phyloP scores from a whole-genome alignment of 495 filamentous ascomycete genomes.

The Hyaloscypha bicolor region DNA sequence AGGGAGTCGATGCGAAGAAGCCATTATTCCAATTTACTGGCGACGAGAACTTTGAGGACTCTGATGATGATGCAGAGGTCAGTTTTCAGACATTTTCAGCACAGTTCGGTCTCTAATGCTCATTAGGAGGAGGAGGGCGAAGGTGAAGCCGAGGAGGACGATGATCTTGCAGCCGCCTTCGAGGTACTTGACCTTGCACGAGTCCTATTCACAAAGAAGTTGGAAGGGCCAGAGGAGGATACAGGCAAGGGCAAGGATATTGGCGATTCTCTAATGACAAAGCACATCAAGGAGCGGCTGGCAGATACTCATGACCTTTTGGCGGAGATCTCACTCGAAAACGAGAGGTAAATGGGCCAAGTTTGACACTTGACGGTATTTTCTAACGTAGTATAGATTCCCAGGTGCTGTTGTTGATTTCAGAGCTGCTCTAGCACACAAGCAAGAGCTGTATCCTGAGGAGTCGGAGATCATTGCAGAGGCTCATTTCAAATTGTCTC shows the following conservation, averaged over 20 bases:
- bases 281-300: constrained; percentile 76
- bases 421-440: constrained; percentile 71
- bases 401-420: constrained; percentile 78
- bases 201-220: constrained; percentile 65
- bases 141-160: constrained; percentile 65
- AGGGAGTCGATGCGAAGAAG: constrained; percentile 54
- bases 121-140: constrained; percentile 43
- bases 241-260: constrained; percentile 56
- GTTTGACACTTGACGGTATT: not conserved
- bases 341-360: constrained; percentile 60
- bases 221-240: constrained; percentile 48
- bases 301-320: constrained; percentile 91
- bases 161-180: constrained; percentile 88
- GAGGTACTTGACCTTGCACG: constrained; percentile 91
- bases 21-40: constrained; percentile 90
- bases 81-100: constrained; percentile 6
- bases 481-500: constrained; percentile 92
- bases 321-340: constrained; percentile 92
- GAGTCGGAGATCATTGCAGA: constrained; percentile 86
- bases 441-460: constrained; percentile 71
- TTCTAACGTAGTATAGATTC: constrained; percentile 53
- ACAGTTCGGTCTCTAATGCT: constrained; percentile 3
- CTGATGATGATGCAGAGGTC: constrained; percentile 67
- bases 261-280: constrained; percentile 50
- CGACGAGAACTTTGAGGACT: constrained; percentile 86